Percentiles rank a stretch among this genome's conserved stretches.
Conservation (phyloP, 192 early-diverging fungal species). For the Rhizophagus sp. region DNA sequence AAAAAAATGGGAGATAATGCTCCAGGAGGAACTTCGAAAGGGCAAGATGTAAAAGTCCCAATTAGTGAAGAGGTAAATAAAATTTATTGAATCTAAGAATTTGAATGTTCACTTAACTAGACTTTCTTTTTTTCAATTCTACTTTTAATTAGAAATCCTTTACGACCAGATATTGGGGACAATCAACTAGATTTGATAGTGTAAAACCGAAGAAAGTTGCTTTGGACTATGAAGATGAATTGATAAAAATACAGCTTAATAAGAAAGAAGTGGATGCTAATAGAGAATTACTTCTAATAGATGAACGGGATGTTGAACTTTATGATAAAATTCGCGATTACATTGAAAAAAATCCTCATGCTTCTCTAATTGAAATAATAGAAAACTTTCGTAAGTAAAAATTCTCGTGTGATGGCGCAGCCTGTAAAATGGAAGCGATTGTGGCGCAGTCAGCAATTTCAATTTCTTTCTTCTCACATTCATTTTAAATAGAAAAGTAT, state of each 20-base stretch:
- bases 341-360: constrained; percentile 29
- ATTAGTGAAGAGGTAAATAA: too few relatives aligned
- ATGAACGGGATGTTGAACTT: constrained; percentile 31
- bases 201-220: neutral
- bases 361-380: constrained; percentile 34
- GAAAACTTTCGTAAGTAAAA: constrained; percentile 35
- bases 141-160: neutral
- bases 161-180: too few relatives aligned
- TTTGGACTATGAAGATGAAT: neutral
- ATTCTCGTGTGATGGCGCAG: neutral
- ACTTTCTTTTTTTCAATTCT: neutral
- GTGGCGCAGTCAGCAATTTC: too few relatives aligned
- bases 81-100: too few relatives aligned
- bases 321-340: constrained; percentile 36
- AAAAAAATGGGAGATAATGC: too few relatives aligned
- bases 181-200: too few relatives aligned
- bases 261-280: constrained; percentile 25
- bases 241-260: neutral
- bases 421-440: neutral
- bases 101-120: too few relatives aligned
- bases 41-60: too few relatives aligned
- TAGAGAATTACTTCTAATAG: constrained; percentile 33
- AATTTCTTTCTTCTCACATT: neutral
- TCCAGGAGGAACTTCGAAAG: too few relatives aligned
- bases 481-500: constrained; percentile 30